These are phyloP conservation scores for Aureoboletus auriporus DNA, from an alignment of 768 basidiomycete genomes.

Conservation along the genomic window DNA sequence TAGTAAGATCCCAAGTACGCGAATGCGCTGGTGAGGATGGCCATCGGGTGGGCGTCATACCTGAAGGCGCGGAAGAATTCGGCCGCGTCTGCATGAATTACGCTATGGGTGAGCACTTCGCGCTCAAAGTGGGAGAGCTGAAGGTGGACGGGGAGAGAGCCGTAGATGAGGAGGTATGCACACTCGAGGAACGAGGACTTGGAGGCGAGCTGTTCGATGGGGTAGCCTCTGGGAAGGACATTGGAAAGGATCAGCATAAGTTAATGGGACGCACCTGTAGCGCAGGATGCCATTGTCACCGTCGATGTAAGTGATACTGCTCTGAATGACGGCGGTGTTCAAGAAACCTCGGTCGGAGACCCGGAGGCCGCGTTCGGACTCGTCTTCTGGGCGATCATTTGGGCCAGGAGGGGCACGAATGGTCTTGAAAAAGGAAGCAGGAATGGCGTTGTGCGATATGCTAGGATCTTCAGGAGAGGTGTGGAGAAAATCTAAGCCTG, in stretches of 20 bases:
- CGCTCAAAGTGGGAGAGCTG: conserved; percentile 64
- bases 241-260: background rate
- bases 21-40: conserved; percentile 82
- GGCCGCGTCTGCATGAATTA: conserved; percentile 64
- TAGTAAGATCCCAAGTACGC: conserved; percentile 88
- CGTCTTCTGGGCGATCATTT: conserved; percentile 74
- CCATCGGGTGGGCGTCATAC: conserved; percentile 92
- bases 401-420: conserved; percentile 56
- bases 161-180: conserved; percentile 88
- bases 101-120: conserved; percentile 77
- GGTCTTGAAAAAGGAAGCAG: conserved; percentile 77
- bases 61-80: conserved; percentile 72
- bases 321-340: conserved; percentile 78
- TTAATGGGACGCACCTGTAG: conserved; percentile 50
- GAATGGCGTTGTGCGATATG: conserved; percentile 75
- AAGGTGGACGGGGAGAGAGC: conserved; percentile 60
- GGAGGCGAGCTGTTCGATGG: conserved; percentile 85
- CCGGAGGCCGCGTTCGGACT: conserved; percentile 76
- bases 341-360: conserved; percentile 78
- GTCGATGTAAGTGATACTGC: conserved; percentile 87
- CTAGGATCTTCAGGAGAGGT: conserved; percentile 33
- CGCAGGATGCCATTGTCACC: conserved; percentile 82
- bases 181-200: conserved; percentile 77
- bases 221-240: conserved; percentile 63
- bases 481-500: background rate